Conservation (phyloP, 2,329 filamentous ascomycete genomes). For the Penicillium sp. region DNA sequence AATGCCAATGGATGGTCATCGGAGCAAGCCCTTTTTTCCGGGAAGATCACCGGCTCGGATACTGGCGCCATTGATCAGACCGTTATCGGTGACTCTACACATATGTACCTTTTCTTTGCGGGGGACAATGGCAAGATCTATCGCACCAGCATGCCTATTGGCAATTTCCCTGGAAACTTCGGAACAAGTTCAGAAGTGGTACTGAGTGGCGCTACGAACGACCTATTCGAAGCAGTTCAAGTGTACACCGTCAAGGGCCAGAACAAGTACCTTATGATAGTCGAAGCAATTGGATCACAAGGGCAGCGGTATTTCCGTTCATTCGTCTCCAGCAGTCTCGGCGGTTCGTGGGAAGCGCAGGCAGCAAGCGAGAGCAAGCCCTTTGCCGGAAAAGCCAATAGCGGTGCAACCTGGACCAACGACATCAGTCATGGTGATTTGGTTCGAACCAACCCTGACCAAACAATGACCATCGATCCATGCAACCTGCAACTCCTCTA, state of each 20-base stretch:
- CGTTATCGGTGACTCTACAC: conserved; percentile 59
- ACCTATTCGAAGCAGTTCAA: conserved; percentile 66
- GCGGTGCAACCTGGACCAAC: conserved; percentile 64
- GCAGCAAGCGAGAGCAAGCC: conserved; percentile 56
- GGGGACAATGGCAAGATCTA: conserved; percentile 69
- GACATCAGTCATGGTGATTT: conserved; percentile 67
- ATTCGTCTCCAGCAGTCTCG: conserved; percentile 59
- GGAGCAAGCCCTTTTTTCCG: conserved; percentile 57
- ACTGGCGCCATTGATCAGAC: conserved; percentile 64
- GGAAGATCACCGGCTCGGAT: conserved; percentile 51
- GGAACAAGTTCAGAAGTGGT: conserved; percentile 53
- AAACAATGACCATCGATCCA: conserved; percentile 62
- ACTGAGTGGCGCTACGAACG: conserved; percentile 54
- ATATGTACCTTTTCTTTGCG: conserved; percentile 68
- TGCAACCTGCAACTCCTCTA: conserved; percentile 66
- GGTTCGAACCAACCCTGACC: conserved; percentile 55
- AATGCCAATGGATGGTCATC: conserved; percentile 59
- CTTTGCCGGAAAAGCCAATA: conserved; percentile 66
- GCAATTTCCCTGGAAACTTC: conserved; percentile 62
- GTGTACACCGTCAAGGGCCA: conserved; percentile 61
- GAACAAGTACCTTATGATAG: conserved; percentile 64
- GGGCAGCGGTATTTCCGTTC: conserved; percentile 64
- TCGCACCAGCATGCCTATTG: conserved; percentile 62
- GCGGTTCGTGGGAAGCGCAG: conserved; percentile 59
- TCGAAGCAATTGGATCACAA: conserved; percentile 58